A percentile compares a stretch with the other conserved stretches of the same genome.
These are phyloP conservation scores for Talaromyces sp. DNA, from an alignment of 2,329 filamentous ascomycete species.

Conservation along the genomic window DNA sequence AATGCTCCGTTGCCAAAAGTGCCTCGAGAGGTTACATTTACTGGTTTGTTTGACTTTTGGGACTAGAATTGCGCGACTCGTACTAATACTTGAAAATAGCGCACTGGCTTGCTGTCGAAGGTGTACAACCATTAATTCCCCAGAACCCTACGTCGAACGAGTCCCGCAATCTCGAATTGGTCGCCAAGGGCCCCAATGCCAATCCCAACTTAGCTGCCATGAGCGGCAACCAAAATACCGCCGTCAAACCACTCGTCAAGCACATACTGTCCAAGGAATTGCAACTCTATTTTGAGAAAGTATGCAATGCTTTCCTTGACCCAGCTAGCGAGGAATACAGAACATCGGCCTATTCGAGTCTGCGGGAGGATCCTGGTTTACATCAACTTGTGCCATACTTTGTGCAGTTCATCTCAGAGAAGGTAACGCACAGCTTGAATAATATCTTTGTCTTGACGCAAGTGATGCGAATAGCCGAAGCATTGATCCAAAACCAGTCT, in stretches of 20 bases:
- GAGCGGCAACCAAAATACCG: slow-evolving; percentile 76
- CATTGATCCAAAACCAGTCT: slow-evolving; percentile 76
- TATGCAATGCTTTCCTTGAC: slow-evolving; percentile 82
- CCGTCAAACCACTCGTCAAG: slow-evolving; percentile 87
- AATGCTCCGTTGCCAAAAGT: slow-evolving; percentile 95
- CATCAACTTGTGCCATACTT: slow-evolving; percentile 97
- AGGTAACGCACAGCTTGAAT: slow-evolving; percentile 90
- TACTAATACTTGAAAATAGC: slow-evolving; percentile 49
- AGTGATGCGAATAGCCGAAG: slow-evolving; percentile 86
- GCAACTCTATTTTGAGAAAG: slow-evolving; percentile 94
- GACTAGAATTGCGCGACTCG: not conserved
- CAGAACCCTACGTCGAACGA: slow-evolving; percentile 91
- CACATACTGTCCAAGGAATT: slow-evolving; percentile 95
- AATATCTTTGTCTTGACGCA: slow-evolving; percentile 83
- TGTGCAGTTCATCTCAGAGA: slow-evolving; percentile 90
- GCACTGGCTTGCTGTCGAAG: slow-evolving; percentile 97
- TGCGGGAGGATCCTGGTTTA: slow-evolving; percentile 83
- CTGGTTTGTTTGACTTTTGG: slow-evolving; percentile 54
- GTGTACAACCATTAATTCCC: slow-evolving; percentile 91
- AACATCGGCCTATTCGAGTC: slow-evolving; percentile 77
- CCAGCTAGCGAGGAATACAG: slow-evolving; percentile 84
- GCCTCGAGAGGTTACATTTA: slow-evolving; percentile 86
- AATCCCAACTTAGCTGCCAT: slow-evolving; percentile 81
- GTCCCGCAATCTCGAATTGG: slow-evolving; percentile 75
- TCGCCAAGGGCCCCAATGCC: slow-evolving; percentile 84